Evolutionary conservation across 805 yeast genomes (phyloP).

Genomic region (Metahyphopichia silvanorum): DNA sequence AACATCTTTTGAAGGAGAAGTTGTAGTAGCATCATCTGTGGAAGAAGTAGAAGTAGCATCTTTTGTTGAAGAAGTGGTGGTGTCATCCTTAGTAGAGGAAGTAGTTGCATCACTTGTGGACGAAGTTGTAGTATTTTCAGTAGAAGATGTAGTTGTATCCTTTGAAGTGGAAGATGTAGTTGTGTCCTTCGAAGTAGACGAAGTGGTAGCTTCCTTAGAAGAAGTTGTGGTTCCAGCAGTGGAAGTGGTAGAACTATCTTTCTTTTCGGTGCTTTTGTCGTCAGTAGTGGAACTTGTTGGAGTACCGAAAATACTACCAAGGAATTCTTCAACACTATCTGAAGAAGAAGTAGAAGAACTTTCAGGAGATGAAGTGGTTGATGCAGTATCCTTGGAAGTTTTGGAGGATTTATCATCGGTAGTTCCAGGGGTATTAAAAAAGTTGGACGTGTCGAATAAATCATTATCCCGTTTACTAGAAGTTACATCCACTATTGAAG

Average conservation of each 20-base stretch:
- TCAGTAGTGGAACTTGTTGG: constrained; percentile 1
- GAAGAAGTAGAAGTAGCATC: constrained; percentile 4
- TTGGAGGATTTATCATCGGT: not conserved
- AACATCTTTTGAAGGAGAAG: not conserved
- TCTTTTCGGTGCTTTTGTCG: not conserved
- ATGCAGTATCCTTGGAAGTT: too few relatives aligned
- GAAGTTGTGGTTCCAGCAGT: constrained; percentile 2
- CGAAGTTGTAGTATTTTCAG: constrained; percentile 2
- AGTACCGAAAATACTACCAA: too few relatives aligned
- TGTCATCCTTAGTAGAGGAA: not conserved
- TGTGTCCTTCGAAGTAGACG: not conserved
- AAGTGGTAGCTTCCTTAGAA: not conserved
- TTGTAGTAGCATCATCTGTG: not conserved
- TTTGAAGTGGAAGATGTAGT: constrained; percentile 1
- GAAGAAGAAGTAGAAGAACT: not conserved
- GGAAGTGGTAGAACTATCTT: constrained; percentile 4
- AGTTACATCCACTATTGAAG: not conserved
- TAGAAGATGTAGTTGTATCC: constrained; percentile 1
- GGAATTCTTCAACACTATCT: too few relatives aligned
- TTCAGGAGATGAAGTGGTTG: constrained; percentile 2
- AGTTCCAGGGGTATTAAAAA: not conserved
- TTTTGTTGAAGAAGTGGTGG: not conserved
- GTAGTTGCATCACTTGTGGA: not conserved
- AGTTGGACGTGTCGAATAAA: not conserved
- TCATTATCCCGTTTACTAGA: not conserved